Evolutionary conservation across 2,329 filamentous ascomycete genomes (phyloP).

Genomic region (Verticillium longisporum): DNA sequence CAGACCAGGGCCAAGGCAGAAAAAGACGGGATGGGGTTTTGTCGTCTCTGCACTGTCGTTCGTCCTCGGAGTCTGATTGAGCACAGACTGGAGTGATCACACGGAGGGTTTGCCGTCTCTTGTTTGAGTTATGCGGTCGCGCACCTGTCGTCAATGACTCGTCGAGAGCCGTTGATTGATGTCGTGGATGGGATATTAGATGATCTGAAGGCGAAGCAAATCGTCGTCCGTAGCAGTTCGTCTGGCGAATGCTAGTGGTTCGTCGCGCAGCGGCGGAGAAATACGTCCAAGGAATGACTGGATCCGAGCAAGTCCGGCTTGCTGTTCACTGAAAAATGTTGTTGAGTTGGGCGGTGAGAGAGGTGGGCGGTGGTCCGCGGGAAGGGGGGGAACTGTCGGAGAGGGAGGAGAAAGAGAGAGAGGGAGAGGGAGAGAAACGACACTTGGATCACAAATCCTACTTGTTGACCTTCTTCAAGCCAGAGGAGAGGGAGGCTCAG

Average conservation of each 20-base stretch:
- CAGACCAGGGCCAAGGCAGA: not conserved
- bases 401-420: constrained; percentile 20
- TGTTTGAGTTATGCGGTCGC: not conserved
- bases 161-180: constrained; percentile 1
- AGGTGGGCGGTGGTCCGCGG: constrained; percentile 18
- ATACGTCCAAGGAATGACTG: constrained; percentile 30
- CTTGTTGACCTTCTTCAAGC: constrained; percentile 34
- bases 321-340: constrained; percentile 33
- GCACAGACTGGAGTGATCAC: not conserved
- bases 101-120: not conserved
- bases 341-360: constrained; percentile 13
- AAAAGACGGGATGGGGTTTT: not conserved
- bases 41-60: not conserved
- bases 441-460: constrained; percentile 39
- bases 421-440: constrained; percentile 37
- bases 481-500: constrained; percentile 29
- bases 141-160: not conserved
- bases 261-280: not conserved
- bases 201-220: not conserved
- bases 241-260: not conserved
- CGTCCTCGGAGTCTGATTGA: not conserved
- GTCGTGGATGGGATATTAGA: constrained; percentile 3
- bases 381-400: constrained; percentile 14
- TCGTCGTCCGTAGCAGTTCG: not conserved
- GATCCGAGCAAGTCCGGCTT: constrained; percentile 56